These are phyloP conservation scores for Venturia oleaginea DNA, from an alignment of 2,329 filamentous ascomycete genomes.

Conservation along the genomic window DNA sequence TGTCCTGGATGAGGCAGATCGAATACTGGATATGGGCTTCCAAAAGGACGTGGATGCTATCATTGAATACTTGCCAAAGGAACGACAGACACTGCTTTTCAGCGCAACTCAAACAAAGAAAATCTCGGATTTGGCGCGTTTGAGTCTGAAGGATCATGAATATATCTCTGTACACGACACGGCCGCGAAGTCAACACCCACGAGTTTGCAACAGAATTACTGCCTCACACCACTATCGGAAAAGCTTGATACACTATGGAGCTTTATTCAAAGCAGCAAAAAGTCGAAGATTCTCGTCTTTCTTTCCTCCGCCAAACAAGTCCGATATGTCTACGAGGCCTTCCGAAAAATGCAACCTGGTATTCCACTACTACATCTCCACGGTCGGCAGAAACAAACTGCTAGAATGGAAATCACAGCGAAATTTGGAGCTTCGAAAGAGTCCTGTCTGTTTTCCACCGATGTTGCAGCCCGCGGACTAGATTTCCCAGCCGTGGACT, in stretches of 20 bases:
- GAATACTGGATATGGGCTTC: conserved; percentile 98
- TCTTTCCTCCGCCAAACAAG: conserved; percentile 89
- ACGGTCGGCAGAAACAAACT: conserved; percentile 87
- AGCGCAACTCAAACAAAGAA: conserved; percentile 93
- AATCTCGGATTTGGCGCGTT: conserved; percentile 79
- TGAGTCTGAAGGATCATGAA: conserved; percentile 83
- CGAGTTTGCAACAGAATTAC: conserved; percentile 82
- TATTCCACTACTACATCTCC: conserved; percentile 83
- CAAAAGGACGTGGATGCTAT: conserved; percentile 84
- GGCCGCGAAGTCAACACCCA: conserved; percentile 69
- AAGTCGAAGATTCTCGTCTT: conserved; percentile 96
- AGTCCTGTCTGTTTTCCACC: conserved; percentile 86
- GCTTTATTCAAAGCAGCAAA: conserved; percentile 82
- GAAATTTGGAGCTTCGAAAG: conserved; percentile 70
- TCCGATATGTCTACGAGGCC: conserved; percentile 89
- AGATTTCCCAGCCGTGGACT: conserved; percentile 94
- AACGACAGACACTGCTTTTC: conserved; percentile 87
- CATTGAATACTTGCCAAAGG: conserved; percentile 76
- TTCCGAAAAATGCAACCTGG: conserved; percentile 91
- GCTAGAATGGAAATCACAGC: conserved; percentile 80
- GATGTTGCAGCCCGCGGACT: conserved; percentile 91
- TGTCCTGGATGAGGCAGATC: conserved; percentile 90
- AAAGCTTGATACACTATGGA: conserved; percentile 86
- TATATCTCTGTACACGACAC: conserved; percentile 91
- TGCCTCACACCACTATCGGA: conserved; percentile 74